Evolutionary conservation across 345 rosid species (phyloP), one percentile per base, ranked within the genome.

Genomic region (Lumnitzera littorea): DNA sequence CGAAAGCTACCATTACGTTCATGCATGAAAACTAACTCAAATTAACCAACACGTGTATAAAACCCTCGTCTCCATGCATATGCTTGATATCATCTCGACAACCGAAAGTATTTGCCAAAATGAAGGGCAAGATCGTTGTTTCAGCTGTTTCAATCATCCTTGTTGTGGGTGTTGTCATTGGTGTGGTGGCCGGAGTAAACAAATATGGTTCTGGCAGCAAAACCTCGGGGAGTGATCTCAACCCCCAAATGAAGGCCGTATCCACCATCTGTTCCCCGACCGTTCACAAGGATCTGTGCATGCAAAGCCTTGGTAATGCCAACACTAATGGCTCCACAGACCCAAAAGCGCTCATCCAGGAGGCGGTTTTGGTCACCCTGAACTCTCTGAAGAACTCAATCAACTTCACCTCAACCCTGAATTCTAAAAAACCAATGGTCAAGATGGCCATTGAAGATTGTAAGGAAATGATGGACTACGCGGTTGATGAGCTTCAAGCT

Each of bases 271-370:
- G 96, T 55, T 59, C 66, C 15, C 36, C 76, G 11, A 77, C 88
- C 3, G 71, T 73, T 11, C 76, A 76, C 76, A 63, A 78, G 69
- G 81, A 76, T 20, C 70, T 68, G 0, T 89, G 97, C 68, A 65
- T 72, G 2, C 76, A 74, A 56, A 72, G 77, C n/a, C 79, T 90
- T 2, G 58, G 70, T 58, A 50, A 67, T 0, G 80, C 54, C 46
- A 31, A 61, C 46, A 20, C 67, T 14, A 70, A 71, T 11, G 72
- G 72, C 47, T 70, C 81, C 13, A 8, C 55, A 0, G 85, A 83
- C 24, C 86, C 87, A 5, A 80, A 77, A 65, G 81, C 83, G 25
- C 79, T 69, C 58, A 14, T 80, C 24, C 71, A 74, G 56, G 80
- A 81, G 7, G 72, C 81, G 0, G 61, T 87, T 53, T 0, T 65